A percentile compares a stretch with the other conserved stretches of the same genome.
Conservation (phyloP, 176 grass and related monocot genomes). For the Bolboschoenus planiculmis region DNA sequence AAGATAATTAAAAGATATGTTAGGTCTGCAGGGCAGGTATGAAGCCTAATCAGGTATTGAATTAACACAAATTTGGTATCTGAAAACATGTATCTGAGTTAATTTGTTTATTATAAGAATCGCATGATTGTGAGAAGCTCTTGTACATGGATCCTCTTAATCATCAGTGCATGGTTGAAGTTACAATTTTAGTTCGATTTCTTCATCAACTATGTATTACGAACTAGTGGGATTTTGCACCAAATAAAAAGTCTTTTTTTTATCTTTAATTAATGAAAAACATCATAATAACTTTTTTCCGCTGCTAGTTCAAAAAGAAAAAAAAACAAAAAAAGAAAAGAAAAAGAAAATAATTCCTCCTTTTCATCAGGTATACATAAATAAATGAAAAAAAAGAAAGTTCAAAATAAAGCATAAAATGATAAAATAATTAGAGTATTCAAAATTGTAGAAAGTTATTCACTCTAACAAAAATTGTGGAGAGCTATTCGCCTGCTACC, state of each 20-base stretch:
- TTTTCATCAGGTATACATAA: no score
- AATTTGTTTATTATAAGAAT: background rate
- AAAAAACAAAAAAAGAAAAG: background rate
- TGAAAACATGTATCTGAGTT: background rate
- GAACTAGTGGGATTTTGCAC: background rate
- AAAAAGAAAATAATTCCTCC: background rate
- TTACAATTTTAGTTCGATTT: background rate
- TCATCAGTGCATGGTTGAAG: background rate
- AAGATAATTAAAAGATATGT: background rate
- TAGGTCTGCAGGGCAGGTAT: background rate
- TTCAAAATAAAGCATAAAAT: background rate
- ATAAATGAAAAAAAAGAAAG: no score
- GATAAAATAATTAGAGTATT: background rate
- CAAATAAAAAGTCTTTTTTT: no score
- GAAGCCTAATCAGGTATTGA: background rate
- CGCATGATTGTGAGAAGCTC: background rate
- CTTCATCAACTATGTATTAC: background rate
- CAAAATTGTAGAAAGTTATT: background rate
- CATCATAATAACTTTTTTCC: no score
- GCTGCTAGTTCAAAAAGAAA: no score
- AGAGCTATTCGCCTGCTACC: no score
- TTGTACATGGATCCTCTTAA: background rate
- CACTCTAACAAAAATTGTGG: background rate
- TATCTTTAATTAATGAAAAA: background rate
- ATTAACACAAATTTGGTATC: background rate